A percentile compares a stretch with the other conserved stretches of the same genome.
Evolutionary conservation across 2,329 filamentous ascomycete genomes (phyloP).

Genomic region (Fusarium globosum): DNA sequence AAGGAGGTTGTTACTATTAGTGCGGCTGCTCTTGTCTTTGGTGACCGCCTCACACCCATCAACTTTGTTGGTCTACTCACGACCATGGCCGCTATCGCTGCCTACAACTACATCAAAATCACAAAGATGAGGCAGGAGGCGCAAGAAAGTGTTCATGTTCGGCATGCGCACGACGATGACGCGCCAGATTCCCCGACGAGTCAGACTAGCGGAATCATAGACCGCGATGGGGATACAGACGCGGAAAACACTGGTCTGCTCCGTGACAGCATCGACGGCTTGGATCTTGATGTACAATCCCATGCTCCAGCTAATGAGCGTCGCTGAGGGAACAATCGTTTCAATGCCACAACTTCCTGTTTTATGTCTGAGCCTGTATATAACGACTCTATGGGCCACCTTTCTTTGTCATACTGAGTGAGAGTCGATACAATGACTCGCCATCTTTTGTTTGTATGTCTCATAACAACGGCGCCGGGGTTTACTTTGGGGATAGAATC

Average conservation of each 20-base stretch:
- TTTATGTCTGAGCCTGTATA: slow-evolving; percentile 27
- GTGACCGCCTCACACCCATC: slow-evolving; percentile 86
- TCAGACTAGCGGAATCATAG: slow-evolving; percentile 55
- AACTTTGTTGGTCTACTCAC: slow-evolving; percentile 90
- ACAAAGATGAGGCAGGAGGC: slow-evolving; percentile 87
- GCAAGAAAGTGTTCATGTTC: slow-evolving; percentile 60
- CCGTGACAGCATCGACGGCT: slow-evolving; percentile 51
- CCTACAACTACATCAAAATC: slow-evolving; percentile 97
- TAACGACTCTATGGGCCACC: slow-evolving; percentile 21
- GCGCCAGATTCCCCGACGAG: slow-evolving; percentile 48
- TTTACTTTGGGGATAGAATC: slow-evolving; percentile 14
- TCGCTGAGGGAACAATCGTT: slow-evolving; percentile 30
- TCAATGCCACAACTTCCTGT: slow-evolving; percentile 22
- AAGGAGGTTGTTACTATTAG: slow-evolving; percentile 98
- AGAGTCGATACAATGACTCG: slow-evolving; percentile 13
- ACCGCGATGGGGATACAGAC: slow-evolving; percentile 55
- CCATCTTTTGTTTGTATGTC: slow-evolving; percentile 35
- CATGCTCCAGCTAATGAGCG: slow-evolving; percentile 25
- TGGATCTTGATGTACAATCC: slow-evolving; percentile 50
- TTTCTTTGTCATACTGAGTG: slow-evolving; percentile 22
- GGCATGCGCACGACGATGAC: slow-evolving; percentile 50
- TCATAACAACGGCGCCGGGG: slow-evolving; percentile 26
- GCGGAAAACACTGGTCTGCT: slow-evolving; percentile 61
- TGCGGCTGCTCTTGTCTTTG: slow-evolving; percentile 87
- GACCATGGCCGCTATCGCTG: slow-evolving; percentile 85